Evolutionary conservation across 129 eudicot species (phyloP).

Genomic region (Centaurea solstitialis): DNA sequence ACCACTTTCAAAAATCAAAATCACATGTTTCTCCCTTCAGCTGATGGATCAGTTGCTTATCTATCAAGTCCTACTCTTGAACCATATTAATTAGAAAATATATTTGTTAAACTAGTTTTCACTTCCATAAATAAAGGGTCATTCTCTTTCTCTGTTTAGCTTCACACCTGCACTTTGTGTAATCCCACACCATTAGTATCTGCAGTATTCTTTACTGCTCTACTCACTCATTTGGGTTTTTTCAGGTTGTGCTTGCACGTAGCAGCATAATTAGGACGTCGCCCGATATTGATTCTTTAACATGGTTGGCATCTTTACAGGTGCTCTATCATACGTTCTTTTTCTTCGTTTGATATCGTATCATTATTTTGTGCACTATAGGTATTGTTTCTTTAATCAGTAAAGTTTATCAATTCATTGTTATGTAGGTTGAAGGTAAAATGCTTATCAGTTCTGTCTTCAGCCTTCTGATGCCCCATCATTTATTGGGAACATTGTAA

Average conservation of each 20-base stretch:
- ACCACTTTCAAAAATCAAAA: not conserved
- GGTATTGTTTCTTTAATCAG: constrained; percentile 2
- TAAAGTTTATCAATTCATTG: not conserved
- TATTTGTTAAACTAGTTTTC: not conserved
- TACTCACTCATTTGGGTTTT: constrained; percentile 1
- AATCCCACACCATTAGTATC: not conserved
- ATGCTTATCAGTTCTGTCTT: constrained; percentile 89
- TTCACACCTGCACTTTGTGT: not conserved
- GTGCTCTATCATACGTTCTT: constrained; percentile 23
- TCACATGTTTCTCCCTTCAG: not conserved
- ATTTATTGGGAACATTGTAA: no score
- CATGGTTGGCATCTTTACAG: constrained; percentile 85
- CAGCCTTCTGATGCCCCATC: no score
- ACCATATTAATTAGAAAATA: not conserved
- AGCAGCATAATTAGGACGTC: constrained; percentile 79
- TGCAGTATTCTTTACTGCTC: not conserved
- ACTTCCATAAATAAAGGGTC: not conserved
- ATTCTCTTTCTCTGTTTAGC: not conserved
- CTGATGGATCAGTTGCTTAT: not conserved
- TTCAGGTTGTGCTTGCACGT: constrained; percentile 98
- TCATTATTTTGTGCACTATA: constrained; percentile 6
- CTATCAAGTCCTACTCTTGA: not conserved
- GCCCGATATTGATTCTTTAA: constrained; percentile 76
- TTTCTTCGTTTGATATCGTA: constrained; percentile 8
- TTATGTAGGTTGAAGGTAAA: constrained; percentile 75